Evolutionary conservation across 352 stramenopile species (phyloP).

Genomic region (Phytopythium boreale): DNA sequence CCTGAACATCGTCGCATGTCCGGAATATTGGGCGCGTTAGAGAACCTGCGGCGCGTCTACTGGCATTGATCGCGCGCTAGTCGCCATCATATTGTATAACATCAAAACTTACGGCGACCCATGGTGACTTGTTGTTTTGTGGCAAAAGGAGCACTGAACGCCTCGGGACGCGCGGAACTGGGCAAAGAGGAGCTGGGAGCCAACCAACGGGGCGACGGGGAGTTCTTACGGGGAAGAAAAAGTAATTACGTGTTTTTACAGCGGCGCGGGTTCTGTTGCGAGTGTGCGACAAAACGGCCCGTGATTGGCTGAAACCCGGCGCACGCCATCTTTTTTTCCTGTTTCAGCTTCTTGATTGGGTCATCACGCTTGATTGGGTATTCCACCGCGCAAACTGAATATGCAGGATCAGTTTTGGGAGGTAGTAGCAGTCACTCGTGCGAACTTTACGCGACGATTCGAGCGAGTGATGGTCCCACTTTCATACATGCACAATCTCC

Average conservation of each 20-base stretch:
- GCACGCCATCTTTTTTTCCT: not conserved
- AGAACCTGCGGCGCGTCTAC: not conserved
- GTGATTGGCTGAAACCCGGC: not conserved
- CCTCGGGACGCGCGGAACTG: too few relatives aligned
- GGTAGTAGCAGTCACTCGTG: too few relatives aligned
- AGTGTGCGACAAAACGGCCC: not conserved
- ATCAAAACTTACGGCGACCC: conserved; percentile 25
- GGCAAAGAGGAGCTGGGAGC: not conserved
- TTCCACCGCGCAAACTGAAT: too few relatives aligned
- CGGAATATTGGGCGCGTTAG: too few relatives aligned
- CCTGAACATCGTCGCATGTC: conserved; percentile 11
- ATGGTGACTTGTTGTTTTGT: conserved; percentile 22
- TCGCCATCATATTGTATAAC: not conserved
- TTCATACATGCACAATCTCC: too few relatives aligned
- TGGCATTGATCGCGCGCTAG: not conserved
- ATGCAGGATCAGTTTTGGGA: too few relatives aligned
- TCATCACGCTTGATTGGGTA: not conserved
- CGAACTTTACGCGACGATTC: too few relatives aligned
- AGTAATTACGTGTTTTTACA: conserved; percentile 5
- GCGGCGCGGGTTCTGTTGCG: not conserved
- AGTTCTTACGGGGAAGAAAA: not conserved
- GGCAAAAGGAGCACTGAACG: conserved; percentile 34
- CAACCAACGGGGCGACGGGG: conserved; percentile 13
- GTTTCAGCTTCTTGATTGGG: not conserved
- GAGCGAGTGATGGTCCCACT: not conserved